phyloP scores from a whole-genome alignment of 768 basidiomycete species.

The Amanita inopinata region DNA sequence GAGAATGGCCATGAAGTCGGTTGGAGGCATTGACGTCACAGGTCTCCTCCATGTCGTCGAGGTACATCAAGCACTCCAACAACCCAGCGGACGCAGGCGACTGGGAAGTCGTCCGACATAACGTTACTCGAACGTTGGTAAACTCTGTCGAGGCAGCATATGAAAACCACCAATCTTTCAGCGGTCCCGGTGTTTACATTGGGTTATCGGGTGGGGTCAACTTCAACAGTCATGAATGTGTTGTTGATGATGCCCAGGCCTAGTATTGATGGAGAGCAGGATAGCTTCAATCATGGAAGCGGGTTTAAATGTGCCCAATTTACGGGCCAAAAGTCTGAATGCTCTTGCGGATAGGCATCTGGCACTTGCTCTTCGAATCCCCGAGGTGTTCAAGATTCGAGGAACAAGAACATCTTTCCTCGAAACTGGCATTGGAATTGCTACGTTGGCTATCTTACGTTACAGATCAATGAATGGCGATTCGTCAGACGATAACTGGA shows the following conservation, averaged over 20 bases:
- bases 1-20: slow-evolving; percentile 53
- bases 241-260: slow-evolving; percentile 3
- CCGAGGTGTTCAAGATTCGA: background rate
- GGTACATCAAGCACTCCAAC: slow-evolving; percentile 8
- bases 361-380: background rate
- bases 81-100: slow-evolving; percentile 7
- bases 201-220: slow-evolving; percentile 17
- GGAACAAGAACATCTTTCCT: slow-evolving; percentile 24
- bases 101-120: slow-evolving; percentile 15
- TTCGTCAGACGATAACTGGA: slow-evolving; percentile 12
- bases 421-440: slow-evolving; percentile 30
- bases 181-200: slow-evolving; percentile 19
- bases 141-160: slow-evolving; percentile 17
- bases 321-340: slow-evolving; percentile 7
- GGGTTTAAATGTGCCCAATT: slow-evolving; percentile 1
- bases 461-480: slow-evolving; percentile 16
- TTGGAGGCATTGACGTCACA: slow-evolving; percentile 37
- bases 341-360: slow-evolving; percentile 10
- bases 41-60: slow-evolving; percentile 3
- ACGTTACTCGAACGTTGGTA: slow-evolving; percentile 18
- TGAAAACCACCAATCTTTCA: slow-evolving; percentile 8
- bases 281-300: slow-evolving; percentile 6
- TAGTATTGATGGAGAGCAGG: slow-evolving; percentile 13
- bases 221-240: background rate
- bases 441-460: slow-evolving; percentile 25